Conservation (phyloP, 2,329 filamentous ascomycete species). For the Colletotrichum godetiae region DNA sequence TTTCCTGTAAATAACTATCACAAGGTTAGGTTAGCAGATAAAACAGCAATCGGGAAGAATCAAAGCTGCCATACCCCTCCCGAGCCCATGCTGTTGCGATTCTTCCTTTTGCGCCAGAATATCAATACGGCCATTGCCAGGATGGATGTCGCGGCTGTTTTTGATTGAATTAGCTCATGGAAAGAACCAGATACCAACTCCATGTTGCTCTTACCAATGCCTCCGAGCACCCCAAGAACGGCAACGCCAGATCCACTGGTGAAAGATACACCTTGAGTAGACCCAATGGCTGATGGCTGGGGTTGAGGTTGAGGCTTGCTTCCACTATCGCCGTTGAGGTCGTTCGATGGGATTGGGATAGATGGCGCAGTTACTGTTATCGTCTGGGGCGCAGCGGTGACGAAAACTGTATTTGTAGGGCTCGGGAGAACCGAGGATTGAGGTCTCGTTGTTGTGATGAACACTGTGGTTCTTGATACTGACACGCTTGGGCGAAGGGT, state of each 20-base stretch:
- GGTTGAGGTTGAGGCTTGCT: neutral
- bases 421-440: neutral
- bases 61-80: neutral
- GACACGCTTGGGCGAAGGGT: too few species aligned
- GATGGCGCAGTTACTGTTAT: neutral
- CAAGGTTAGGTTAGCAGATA: too few species aligned
- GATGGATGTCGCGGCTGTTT: neutral
- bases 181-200: too few species aligned
- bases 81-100: neutral
- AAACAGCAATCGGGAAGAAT: neutral
- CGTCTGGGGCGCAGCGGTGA: neutral
- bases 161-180: neutral
- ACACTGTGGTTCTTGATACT: too few species aligned
- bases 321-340: neutral
- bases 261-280: neutral
- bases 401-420: slow-evolving; percentile 1
- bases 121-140: neutral
- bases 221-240: neutral
- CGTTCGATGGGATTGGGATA: neutral
- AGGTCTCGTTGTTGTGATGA: too few species aligned
- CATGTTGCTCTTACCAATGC: neutral
- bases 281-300: neutral
- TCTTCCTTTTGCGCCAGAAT: slow-evolving; percentile 9
- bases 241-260: slow-evolving; percentile 6
- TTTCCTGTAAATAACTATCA: too few species aligned